Base-by-base conservation (phyloP, 257 asterid species). In the Fraxinus quadrangulata region DNA sequence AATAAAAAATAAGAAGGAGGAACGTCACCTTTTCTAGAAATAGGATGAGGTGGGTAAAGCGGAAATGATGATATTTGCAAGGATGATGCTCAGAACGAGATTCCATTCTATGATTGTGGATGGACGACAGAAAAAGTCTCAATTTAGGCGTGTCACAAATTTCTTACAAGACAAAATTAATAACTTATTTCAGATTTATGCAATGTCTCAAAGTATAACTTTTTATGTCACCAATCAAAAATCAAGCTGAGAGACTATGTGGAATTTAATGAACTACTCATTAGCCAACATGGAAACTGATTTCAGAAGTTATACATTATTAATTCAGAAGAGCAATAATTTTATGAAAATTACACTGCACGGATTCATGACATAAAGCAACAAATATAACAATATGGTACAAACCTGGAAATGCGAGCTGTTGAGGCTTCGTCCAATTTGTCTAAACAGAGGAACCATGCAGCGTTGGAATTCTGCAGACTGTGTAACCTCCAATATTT, bases 331-430 rank as follows among this genome's bases (percentile, higher is more conserved):
- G 65, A 16, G 23, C 39, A 23, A 51, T 31, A 76, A 19, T 40
- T 21, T 45, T 30, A 14, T 42, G 17, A 19, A 6, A 30, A 17
- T 14, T 4, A 54, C 71, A 70, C 30, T 36, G 78, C 56, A 30
- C 10, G 51, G 16, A 54, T 12, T 14, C 12, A 17, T 39, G 42
- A 19, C 75, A n/a, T 40, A 77, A 42, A 40, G 14, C 40, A 36
- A 69, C 65, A 73, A 79, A 10, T 78, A 80, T 26, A 59, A 54
- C 21, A 65, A 73, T 11, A 37, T 40, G 51, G 74, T 68, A 39
- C 47, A 37, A 76, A 94, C 98, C 97, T 94, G 98, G 85, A 92
- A 92, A 79, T 94, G 98, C 6, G 95, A 83, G 85, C 97, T 94
- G 74, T 86, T 89, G 85, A 94, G 87, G 86, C 98, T 84, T 75